A percentile compares a stretch with the other conserved stretches of the same genome.
phyloP scores from a whole-genome alignment of 768 basidiomycete genomes.

The Lactarius hatsudake region DNA sequence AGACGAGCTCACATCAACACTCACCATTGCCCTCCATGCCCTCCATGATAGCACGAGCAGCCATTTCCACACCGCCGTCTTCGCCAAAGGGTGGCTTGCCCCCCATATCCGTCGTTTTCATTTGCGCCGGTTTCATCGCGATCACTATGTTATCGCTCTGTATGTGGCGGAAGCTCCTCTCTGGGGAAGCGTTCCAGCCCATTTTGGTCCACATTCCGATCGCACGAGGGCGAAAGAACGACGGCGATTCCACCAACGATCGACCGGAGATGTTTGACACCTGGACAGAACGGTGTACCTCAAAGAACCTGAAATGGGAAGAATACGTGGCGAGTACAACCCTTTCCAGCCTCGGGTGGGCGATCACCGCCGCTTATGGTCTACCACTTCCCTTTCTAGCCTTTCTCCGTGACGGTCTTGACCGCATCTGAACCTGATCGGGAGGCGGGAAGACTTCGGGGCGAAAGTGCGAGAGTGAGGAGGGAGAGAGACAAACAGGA shows the following conservation, averaged over 20 bases:
- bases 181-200: background rate
- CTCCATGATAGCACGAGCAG: background rate
- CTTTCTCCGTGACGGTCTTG: slow-evolving; percentile 7
- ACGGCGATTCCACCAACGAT: background rate
- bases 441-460: background rate
- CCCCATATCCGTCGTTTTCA: slow-evolving; percentile 9
- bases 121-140: slow-evolving; percentile 9
- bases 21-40: background rate
- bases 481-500: background rate
- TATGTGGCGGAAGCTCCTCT: slow-evolving; percentile 11
- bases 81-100: slow-evolving; percentile 2
- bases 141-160: background rate
- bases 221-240: background rate
- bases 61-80: background rate
- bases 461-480: background rate
- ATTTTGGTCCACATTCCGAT: too few relatives aligned
- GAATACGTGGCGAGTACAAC: slow-evolving; percentile 8
- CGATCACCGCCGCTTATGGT: background rate
- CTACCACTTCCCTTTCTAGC: background rate
- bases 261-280: slow-evolving; percentile 22
- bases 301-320: slow-evolving; percentile 9
- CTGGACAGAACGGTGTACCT: slow-evolving; percentile 7
- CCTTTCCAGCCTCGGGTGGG: background rate
- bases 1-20: background rate
- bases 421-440: background rate